These are phyloP conservation scores for Clarireedia homoeocarpa DNA, from an alignment of 2,329 filamentous ascomycete species.

Conservation along the genomic window DNA sequence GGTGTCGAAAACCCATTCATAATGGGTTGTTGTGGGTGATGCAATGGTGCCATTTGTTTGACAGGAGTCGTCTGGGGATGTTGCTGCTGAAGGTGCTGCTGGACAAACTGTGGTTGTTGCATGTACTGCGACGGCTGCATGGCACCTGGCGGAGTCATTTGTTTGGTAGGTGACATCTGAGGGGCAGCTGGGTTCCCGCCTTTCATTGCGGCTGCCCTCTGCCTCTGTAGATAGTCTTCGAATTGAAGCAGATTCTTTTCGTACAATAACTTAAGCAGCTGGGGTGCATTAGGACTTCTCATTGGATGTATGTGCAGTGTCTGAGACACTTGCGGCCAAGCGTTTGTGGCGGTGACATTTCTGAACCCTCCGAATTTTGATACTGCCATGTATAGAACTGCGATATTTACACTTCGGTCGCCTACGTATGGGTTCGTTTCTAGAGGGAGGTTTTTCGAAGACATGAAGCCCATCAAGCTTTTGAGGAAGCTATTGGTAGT, in stretches of 20 bases:
- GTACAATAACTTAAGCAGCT: conserved; percentile 66
- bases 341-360: conserved; percentile 58
- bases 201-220: conserved; percentile 28
- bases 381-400: conserved; percentile 71
- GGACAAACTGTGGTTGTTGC: conserved; percentile 36
- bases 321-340: conserved; percentile 67
- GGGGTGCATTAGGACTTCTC: conserved; percentile 58
- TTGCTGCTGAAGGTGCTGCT: conserved; percentile 42
- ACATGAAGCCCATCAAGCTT: conserved; percentile 71
- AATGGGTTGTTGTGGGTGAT: conserved; percentile 37
- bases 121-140: conserved; percentile 47
- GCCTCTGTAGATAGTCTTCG: conserved; percentile 55
- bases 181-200: conserved; percentile 31
- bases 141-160: conserved; percentile 36
- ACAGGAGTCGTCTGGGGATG: conserved; percentile 37
- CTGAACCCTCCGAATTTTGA: conserved; percentile 72
- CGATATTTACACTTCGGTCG: conserved; percentile 65
- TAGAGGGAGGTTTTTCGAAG: conserved; percentile 61
- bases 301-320: conserved; percentile 52
- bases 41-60: conserved; percentile 37
- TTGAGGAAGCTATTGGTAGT: conserved; percentile 67
- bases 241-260: conserved; percentile 70
- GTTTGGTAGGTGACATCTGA: conserved; percentile 34
- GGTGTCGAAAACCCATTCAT: conserved; percentile 44
- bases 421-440: conserved; percentile 67